Evolutionary conservation across 108 stramenopile genomes (phyloP).

Genomic region (Licmophora abbreviata): DNA sequence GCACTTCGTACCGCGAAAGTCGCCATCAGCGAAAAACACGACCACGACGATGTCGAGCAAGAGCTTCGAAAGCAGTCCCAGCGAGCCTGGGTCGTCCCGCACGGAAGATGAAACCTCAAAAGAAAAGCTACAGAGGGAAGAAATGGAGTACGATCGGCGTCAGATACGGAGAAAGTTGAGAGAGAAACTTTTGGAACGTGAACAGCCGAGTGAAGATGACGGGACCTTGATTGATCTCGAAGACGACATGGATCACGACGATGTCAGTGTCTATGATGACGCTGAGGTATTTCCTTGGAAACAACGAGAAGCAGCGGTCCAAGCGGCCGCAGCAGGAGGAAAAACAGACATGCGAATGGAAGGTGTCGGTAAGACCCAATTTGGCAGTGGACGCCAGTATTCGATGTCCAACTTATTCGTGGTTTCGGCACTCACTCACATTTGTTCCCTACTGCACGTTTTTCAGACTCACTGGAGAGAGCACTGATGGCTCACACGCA

Average conservation of each 20-base stretch:
- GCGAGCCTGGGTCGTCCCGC: too few relatives aligned
- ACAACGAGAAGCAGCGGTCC: constrained; percentile 6
- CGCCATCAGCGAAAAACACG: too few relatives aligned
- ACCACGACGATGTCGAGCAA: too few relatives aligned
- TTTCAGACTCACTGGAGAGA: constrained; percentile 7
- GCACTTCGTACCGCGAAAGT: too few relatives aligned
- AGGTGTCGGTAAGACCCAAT: too few relatives aligned
- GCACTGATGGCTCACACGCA: constrained; percentile 3
- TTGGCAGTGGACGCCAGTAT: too few relatives aligned
- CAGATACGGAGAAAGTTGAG: constrained; percentile 1
- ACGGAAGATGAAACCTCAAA: too few relatives aligned
- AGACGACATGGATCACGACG: background rate
- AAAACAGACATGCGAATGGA: constrained; percentile 3
- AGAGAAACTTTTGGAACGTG: constrained; percentile 1
- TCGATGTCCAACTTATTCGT: too few relatives aligned
- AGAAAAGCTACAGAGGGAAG: background rate
- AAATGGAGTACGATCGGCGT: constrained; percentile 9
- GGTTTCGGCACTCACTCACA: too few relatives aligned
- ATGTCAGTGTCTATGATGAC: constrained; percentile 2
- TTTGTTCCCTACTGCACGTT: too few relatives aligned
- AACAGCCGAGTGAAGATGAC: background rate
- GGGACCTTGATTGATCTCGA: background rate
- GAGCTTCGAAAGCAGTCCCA: too few relatives aligned
- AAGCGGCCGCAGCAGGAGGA: constrained; percentile 3
- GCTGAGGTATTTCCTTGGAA: constrained; percentile 9